These are phyloP conservation scores for Coelastrella sp. DNA, from an alignment of 139 green algal genomes.

Conservation along the genomic window DNA sequence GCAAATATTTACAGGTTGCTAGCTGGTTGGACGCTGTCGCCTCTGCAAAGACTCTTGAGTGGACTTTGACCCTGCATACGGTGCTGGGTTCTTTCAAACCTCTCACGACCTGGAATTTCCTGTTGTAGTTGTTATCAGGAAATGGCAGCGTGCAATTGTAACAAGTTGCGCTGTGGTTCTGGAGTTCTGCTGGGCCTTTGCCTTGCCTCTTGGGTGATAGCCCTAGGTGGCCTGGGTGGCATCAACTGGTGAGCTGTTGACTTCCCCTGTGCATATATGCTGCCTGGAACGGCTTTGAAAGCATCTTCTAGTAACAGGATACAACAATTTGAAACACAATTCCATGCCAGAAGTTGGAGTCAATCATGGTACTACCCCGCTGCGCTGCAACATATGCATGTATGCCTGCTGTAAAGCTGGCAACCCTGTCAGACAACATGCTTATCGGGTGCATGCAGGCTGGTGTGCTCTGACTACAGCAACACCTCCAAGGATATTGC, in stretches of 20 bases:
- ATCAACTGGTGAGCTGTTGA: not conserved
- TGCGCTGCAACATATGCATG: not conserved
- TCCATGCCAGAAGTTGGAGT: not conserved
- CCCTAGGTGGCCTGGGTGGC: not conserved
- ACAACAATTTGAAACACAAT: no score
- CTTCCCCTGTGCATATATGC: no score
- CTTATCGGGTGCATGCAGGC: not conserved
- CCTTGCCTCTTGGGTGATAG: slow-evolving; percentile 36
- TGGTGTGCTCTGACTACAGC: slow-evolving; percentile 12
- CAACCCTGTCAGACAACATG: not conserved
- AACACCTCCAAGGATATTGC: slow-evolving; percentile 20
- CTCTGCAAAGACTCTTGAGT: no score
- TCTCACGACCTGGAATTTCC: no score
- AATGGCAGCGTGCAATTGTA: not conserved
- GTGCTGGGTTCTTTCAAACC: no score
- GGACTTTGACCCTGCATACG: no score
- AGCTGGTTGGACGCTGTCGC: no score
- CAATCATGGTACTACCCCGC: no score
- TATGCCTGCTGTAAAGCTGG: not conserved
- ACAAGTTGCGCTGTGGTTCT: not conserved
- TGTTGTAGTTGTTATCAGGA: no score
- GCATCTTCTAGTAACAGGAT: no score
- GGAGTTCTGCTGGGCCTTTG: not conserved
- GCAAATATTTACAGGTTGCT: no score
- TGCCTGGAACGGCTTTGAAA: no score